Evolutionary conservation across 441 rosid species (phyloP).

Genomic region (Breynia disticha): DNA sequence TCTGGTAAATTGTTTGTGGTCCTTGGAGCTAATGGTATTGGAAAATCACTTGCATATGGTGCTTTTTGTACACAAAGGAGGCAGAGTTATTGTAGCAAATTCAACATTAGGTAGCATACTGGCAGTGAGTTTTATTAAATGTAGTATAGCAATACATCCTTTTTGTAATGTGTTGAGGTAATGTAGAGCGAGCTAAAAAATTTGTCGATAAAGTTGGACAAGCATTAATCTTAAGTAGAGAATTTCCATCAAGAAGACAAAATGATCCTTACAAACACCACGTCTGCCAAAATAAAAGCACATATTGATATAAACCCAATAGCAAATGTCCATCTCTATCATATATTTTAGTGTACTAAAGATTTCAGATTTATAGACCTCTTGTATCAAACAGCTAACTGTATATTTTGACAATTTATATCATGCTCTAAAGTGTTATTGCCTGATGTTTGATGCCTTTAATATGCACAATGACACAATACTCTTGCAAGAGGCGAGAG

Average conservation of each 20-base stretch:
- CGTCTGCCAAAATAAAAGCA: slow-evolving; percentile 48
- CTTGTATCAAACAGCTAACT: background rate
- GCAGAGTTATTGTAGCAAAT: slow-evolving; percentile 42
- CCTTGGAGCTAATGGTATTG: slow-evolving; percentile 51
- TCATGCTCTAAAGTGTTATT: slow-evolving; percentile 32
- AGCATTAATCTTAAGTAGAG: slow-evolving; percentile 34
- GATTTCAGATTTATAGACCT: background rate
- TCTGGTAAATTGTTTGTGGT: slow-evolving; percentile 38
- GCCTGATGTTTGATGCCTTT: slow-evolving; percentile 36
- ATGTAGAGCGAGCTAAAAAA: slow-evolving; percentile 36
- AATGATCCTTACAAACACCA: slow-evolving; percentile 51
- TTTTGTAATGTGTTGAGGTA: background rate
- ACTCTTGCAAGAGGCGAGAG: slow-evolving; percentile 35
- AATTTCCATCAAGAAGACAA: slow-evolving; percentile 45
- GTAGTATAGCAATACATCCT: no score
- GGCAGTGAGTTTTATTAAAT: background rate
- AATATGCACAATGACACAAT: slow-evolving; percentile 43
- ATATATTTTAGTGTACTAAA: no score
- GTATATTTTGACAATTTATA: slow-evolving; percentile 7
- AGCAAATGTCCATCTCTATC: slow-evolving; percentile 27
- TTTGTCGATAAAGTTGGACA: slow-evolving; percentile 38
- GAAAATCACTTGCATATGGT: slow-evolving; percentile 49
- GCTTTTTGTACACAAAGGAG: slow-evolving; percentile 40
- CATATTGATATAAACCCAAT: slow-evolving; percentile 32
- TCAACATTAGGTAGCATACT: slow-evolving; percentile 33